A percentile compares a stretch with the other conserved stretches of the same genome.
These are phyloP conservation scores for Leccinum insigne DNA, from an alignment of 1,284 basidiomycete species.

Conservation along the genomic window DNA sequence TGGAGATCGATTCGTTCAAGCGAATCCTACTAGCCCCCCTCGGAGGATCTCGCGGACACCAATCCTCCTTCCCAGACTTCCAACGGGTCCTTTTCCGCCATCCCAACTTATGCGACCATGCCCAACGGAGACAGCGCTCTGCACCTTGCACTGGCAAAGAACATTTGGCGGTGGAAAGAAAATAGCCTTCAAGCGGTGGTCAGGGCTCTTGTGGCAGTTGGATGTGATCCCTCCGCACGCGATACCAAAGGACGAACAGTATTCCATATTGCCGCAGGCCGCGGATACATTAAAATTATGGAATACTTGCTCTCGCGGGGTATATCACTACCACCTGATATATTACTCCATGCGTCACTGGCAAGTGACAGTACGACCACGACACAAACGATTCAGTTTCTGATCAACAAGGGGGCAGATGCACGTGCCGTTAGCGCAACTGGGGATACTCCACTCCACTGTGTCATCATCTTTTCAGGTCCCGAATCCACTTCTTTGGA, in stretches of 20 bases:
- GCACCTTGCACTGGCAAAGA: not conserved
- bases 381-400: not conserved
- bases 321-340: not conserved
- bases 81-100: too few species aligned
- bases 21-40: too few species aligned
- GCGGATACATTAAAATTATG: not conserved
- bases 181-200: too few species aligned
- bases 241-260: not conserved
- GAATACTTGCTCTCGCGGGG: not conserved
- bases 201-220: not conserved
- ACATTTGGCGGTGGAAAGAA: too few species aligned
- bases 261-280: too few species aligned
- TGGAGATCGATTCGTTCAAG: too few species aligned
- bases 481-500: not conserved
- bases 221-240: not conserved
- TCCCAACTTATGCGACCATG: not conserved
- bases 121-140: not conserved
- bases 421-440: not conserved
- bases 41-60: too few species aligned
- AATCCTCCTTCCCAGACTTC: too few species aligned
- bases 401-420: not conserved
- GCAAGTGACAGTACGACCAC: not conserved
- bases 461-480: not conserved
- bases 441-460: not conserved
- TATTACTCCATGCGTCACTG: not conserved